Evolutionary conservation across 805 yeast genomes (phyloP).

Genomic region (Wickerhamomyces pijperi): DNA sequence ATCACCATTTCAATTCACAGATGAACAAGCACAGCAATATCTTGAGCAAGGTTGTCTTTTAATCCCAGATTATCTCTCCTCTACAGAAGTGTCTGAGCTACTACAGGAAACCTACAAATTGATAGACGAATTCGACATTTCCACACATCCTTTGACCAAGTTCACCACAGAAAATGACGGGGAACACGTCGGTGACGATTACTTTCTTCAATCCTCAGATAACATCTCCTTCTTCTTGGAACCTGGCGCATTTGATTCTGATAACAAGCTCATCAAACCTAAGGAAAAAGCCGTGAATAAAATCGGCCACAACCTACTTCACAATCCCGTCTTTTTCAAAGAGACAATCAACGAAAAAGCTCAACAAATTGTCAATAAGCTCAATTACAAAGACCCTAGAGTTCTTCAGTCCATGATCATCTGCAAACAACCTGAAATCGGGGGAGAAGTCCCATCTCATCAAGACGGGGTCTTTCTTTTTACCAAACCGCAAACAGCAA

Average conservation of each 20-base stretch:
- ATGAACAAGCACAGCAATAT: slow-evolving; percentile 38
- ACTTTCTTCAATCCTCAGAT: slow-evolving; percentile 59
- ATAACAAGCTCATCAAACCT: slow-evolving; percentile 41
- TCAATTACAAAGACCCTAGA: slow-evolving; percentile 52
- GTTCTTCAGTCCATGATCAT: slow-evolving; percentile 73
- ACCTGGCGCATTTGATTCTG: slow-evolving; percentile 48
- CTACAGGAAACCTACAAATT: slow-evolving; percentile 33
- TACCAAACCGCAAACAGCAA: slow-evolving; percentile 59
- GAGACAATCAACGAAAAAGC: slow-evolving; percentile 43
- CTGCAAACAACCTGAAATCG: slow-evolving; percentile 66
- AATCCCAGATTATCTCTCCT: slow-evolving; percentile 40
- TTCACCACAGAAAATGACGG: slow-evolving; percentile 46
- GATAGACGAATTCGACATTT: slow-evolving; percentile 36
- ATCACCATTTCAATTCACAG: slow-evolving; percentile 1
- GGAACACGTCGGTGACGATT: slow-evolving; percentile 62
- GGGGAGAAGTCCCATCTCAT: slow-evolving; percentile 68
- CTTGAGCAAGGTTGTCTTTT: slow-evolving; percentile 50
- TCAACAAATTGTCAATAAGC: slow-evolving; percentile 35
- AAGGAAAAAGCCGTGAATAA: slow-evolving; percentile 55
- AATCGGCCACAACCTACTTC: slow-evolving; percentile 71
- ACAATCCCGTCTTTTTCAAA: slow-evolving; percentile 35
- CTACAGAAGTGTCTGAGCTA: slow-evolving; percentile 28
- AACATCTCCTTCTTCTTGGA: slow-evolving; percentile 64
- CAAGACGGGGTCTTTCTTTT: slow-evolving; percentile 66
- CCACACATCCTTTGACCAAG: slow-evolving; percentile 55